Conservation (phyloP, 148 eudicot genomes). For the Dianthus caryophyllus region DNA sequence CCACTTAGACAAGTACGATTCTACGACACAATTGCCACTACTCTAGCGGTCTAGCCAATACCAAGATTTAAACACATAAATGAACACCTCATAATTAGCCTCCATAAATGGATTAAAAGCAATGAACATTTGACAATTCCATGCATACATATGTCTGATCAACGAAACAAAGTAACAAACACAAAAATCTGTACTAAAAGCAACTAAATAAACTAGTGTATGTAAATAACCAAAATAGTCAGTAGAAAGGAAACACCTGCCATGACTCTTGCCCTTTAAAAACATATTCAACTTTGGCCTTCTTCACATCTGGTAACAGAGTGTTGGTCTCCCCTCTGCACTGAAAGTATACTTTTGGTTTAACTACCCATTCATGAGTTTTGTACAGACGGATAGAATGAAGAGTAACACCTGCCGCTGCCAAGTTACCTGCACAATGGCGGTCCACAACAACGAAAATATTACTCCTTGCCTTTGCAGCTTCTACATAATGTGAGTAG, state of each 20-base stretch:
- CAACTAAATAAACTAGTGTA: background rate
- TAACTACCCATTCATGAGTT: slow-evolving; percentile 29
- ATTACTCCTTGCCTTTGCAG: too few species aligned
- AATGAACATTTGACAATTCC: too few species aligned
- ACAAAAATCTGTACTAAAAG: background rate
- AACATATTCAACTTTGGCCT: slow-evolving; percentile 22
- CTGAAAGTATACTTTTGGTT: slow-evolving; percentile 29
- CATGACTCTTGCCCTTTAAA: slow-evolving; percentile 40
- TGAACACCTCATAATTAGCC: too few species aligned
- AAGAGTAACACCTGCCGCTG: slow-evolving; percentile 24
- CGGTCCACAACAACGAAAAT: too few species aligned
- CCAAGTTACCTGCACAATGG: slow-evolving; percentile 16
- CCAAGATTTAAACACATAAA: too few species aligned
- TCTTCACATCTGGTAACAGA: slow-evolving; percentile 33
- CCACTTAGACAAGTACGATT: too few species aligned
- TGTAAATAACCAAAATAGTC: background rate
- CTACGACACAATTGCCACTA: too few species aligned
- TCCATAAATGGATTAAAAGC: too few species aligned
- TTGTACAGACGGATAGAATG: slow-evolving; percentile 21
- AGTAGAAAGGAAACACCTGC: slow-evolving; percentile 25
- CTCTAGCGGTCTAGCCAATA: too few species aligned
- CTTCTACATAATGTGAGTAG: too few species aligned
- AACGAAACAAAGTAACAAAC: background rate
- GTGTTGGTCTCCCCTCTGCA: slow-evolving; percentile 33
- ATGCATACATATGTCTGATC: too few species aligned